Base-by-base conservation (phyloP, 2,329 filamentous ascomycete genomes). In the Botrytis sinoallii region DNA sequence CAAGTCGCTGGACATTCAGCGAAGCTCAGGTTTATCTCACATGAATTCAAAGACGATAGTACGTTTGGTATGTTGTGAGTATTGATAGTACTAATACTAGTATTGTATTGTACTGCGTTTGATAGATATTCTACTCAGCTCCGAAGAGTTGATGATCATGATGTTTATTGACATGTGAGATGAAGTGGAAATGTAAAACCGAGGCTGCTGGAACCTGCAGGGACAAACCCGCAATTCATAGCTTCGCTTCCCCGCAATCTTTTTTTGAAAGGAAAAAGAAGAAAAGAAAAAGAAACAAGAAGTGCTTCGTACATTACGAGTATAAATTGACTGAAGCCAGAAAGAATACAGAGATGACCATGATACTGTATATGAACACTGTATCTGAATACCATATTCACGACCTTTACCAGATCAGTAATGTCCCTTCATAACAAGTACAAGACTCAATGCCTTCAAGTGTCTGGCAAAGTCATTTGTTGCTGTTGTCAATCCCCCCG, bases 161-260 rank as follows among this genome's bases (percentile, higher is more conserved):
- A 65, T 55, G 70, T 57, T 52, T 40, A 32, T 29, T 48, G 29
- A 48, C 71, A 72, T 72, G 71, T 72, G 71, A 72, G 52, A 55
- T 46, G 61, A 25, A 44, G n/a, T 7, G 44, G 63, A 52, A 46
- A 44, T 35, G 52, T 57, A 52, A 60, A 60, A 72, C 71, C 71
- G 71, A 72, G 71, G 71, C 63, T 71, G 60, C 69, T 59, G 52
- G 63, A 46, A 59, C 42, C 40, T 68, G 38, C 70, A 60, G 63
- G 44, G 60, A 71, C 70, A 57, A 60, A 52, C 64, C 59, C 40
- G 71, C 71, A 71, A 46, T 68, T 46, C 48, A 8, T 32, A 65
- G 29, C 59, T 70, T 71, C 69, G 69, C 69, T 71, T 69, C 71
- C 71, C 71, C 71, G 71, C 71, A 72, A 69, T 60, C 40, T 16